Conservation (phyloP, 2,329 filamentous ascomycete genomes). For the Fusarium sambucinum region DNA sequence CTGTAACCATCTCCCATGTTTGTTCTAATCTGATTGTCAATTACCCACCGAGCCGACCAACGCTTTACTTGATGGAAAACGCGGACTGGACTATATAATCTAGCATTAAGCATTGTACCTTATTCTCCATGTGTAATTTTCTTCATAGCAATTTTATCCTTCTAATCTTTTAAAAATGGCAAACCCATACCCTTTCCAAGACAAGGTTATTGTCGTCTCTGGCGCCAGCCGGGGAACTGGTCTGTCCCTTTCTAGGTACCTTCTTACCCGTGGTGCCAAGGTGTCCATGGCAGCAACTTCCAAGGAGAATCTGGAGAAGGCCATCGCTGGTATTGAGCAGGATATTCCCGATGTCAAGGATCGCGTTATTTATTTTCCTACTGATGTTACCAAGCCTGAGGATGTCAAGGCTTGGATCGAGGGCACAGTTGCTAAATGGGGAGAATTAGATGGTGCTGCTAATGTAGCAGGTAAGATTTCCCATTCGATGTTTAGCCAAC, state of each 20-base stretch:
- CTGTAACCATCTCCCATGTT: neutral
- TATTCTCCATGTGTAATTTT: neutral
- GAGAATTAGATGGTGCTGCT: conserved; percentile 52
- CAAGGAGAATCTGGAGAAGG: conserved; percentile 46
- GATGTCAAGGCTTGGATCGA: conserved; percentile 53
- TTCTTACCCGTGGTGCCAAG: conserved; percentile 58
- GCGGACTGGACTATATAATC: conserved; percentile 22
- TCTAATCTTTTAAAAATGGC: conserved; percentile 30
- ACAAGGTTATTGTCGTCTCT: conserved; percentile 73
- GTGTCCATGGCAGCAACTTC: conserved; percentile 50
- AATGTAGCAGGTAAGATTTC: conserved; percentile 52
- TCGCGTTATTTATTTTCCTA: conserved; percentile 41
- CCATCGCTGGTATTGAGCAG: conserved; percentile 40
- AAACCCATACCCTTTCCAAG: conserved; percentile 42
- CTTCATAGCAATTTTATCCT: neutral
- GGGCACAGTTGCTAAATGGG: conserved; percentile 50
- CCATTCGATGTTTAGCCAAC: fast-evolving
- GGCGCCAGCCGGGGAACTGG: conserved; percentile 70
- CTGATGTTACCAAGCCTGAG: conserved; percentile 51
- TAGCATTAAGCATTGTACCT: neutral
- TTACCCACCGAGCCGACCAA: neutral
- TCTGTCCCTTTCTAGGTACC: conserved; percentile 62
- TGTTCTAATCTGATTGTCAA: neutral
- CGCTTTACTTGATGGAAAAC: neutral
- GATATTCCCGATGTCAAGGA: conserved; percentile 42